Evolutionary conservation across 108 stramenopile genomes (phyloP).

Genomic region (Cyclotella distinguenda): DNA sequence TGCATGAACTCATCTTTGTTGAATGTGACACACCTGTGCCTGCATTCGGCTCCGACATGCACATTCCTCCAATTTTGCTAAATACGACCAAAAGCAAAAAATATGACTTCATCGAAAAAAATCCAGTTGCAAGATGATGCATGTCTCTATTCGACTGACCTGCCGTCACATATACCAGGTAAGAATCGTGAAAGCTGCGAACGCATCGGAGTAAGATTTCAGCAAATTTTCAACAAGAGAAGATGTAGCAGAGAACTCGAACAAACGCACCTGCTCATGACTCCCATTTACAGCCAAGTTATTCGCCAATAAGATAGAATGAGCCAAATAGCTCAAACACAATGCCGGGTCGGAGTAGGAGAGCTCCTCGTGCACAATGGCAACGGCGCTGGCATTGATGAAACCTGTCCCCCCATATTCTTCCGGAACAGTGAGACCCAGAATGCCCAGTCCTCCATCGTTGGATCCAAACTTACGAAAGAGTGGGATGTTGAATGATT

Average conservation of each 20-base stretch:
- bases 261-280: constrained; percentile 69
- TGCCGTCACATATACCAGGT: constrained; percentile 82
- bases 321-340: constrained; percentile 95
- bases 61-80: constrained; percentile 92
- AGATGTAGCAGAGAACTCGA: not conserved
- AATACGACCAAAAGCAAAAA: not conserved
- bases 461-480: constrained; percentile 81
- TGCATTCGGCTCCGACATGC: constrained; percentile 97
- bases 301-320: constrained; percentile 85
- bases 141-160: not conserved
- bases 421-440: constrained; percentile 91
- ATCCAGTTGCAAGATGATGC: not conserved
- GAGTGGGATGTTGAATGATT: constrained; percentile 87
- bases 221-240: not conserved
- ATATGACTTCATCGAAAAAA: not conserved
- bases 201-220: not conserved
- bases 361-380: constrained; percentile 86
- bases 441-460: constrained; percentile 80
- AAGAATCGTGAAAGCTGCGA: constrained; percentile 59
- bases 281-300: constrained; percentile 88
- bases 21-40: too few relatives aligned
- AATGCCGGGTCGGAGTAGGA: constrained; percentile 96
- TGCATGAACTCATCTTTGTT: too few relatives aligned
- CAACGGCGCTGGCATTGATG: constrained; percentile 80
- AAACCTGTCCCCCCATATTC: constrained; percentile 92